Conservation (phyloP, 306 rosid species). For the Inga leiocalycina region DNA sequence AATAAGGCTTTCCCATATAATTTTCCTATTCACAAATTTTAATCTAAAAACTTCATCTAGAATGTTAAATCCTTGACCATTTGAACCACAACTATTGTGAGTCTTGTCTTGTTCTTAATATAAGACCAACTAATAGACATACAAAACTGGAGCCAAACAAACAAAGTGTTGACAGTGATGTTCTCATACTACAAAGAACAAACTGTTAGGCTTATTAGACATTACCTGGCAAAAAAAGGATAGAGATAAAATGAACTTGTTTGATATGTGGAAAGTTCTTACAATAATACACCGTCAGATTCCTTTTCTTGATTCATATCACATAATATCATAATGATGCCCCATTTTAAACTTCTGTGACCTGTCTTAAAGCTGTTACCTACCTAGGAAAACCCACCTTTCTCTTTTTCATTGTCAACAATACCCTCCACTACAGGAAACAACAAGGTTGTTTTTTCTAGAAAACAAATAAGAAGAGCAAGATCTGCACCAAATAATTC, state of each 20-base stretch:
- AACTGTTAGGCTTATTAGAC: neutral
- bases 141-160: neutral
- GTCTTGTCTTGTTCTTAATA: neutral
- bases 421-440: neutral
- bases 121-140: neutral
- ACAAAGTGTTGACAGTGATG: neutral
- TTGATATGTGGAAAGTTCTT: neutral
- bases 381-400: neutral
- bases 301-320: neutral
- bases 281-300: neutral
- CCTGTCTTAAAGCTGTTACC: too few relatives aligned
- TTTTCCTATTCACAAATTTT: neutral
- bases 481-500: neutral
- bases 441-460: too few relatives aligned
- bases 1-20: neutral
- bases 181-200: neutral
- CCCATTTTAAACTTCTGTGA: neutral
- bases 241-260: neutral
- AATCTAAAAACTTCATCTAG: neutral
- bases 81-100: neutral
- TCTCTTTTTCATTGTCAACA: too few relatives aligned
- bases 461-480: neutral
- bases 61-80: neutral
- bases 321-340: neutral
- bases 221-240: neutral